phyloP scores from a whole-genome alignment of 2,329 filamentous ascomycete genomes.

The Fusarium sp. region DNA sequence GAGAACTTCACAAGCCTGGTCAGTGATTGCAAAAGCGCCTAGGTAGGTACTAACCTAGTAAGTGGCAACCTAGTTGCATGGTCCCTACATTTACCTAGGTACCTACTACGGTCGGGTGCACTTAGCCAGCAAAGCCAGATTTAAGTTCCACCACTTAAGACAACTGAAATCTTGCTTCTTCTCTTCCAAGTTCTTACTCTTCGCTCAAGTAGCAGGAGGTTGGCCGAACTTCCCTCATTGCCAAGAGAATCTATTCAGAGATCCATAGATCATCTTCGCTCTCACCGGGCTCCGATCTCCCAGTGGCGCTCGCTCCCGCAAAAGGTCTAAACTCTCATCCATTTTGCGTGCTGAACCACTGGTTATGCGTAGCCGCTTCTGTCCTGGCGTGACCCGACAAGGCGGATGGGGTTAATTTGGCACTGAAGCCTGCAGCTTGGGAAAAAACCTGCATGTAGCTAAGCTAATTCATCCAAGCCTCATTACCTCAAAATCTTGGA shows the following conservation, averaged over 20 bases:
- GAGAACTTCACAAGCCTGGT: background rate
- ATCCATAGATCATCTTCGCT: constrained; percentile 16
- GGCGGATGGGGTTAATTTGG: constrained; percentile 8
- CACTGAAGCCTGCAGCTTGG: constrained; percentile 13
- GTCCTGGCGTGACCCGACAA: constrained; percentile 29
- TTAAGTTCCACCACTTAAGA: background rate
- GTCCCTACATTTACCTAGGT: too few species aligned
- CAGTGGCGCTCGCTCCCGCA: constrained; percentile 22
- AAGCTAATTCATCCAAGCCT: constrained; percentile 12
- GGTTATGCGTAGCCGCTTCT: constrained; percentile 25
- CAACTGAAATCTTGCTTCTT: constrained; percentile 1
- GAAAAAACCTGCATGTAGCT: constrained; percentile 2
- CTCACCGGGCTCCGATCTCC: constrained; percentile 34
- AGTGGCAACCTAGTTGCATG: too few species aligned
- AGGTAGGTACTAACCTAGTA: too few species aligned
- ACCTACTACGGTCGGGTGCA: too few species aligned
- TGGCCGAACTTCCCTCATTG: constrained; percentile 11
- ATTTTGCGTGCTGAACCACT: background rate
- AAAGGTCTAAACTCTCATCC: too few species aligned
- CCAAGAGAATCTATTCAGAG: constrained; percentile 25
- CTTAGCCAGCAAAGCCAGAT: too few species aligned
- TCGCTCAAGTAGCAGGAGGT: constrained; percentile 16
- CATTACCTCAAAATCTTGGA: constrained; percentile 8
- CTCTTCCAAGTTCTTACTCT: background rate
- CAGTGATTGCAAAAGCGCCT: constrained; percentile 3